Percentiles rank a stretch among this genome's conserved stretches.
Conservation (phyloP, 2,329 filamentous ascomycete genomes). For the Aspergillus arachidicola region DNA sequence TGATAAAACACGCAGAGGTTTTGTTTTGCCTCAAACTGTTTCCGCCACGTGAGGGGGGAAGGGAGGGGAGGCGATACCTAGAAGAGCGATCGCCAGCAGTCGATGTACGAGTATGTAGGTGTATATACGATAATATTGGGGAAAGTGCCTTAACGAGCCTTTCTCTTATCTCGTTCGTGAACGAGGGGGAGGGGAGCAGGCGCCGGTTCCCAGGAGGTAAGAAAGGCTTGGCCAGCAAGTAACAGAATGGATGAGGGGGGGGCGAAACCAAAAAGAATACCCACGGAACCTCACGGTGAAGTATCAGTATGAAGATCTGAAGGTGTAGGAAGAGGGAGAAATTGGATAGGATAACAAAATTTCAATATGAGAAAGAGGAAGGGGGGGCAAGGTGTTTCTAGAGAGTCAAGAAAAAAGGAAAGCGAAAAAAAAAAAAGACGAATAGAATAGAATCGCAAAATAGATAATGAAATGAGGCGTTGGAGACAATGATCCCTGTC, state of each 20-base stretch:
- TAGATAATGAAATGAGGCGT: slow-evolving; percentile 10
- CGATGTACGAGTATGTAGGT: slow-evolving; percentile 12
- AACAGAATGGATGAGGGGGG: slow-evolving; percentile 20
- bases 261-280: slow-evolving; percentile 9
- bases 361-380: not conserved
- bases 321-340: slow-evolving; percentile 2
- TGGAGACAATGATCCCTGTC: slow-evolving; percentile 21
- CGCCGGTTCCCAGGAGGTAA: slow-evolving; percentile 15
- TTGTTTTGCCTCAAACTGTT: slow-evolving; percentile 14
- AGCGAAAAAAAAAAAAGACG: slow-evolving; percentile 7
- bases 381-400: not conserved
- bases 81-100: slow-evolving; percentile 17
- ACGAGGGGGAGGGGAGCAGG: slow-evolving; percentile 12
- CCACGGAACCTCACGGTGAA: slow-evolving; percentile 2
- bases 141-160: slow-evolving; percentile 5
- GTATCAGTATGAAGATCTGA: not conserved
- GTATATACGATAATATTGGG: slow-evolving; percentile 13
- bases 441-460: slow-evolving; percentile 5
- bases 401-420: not conserved
- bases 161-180: slow-evolving; percentile 15
- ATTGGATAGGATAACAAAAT: slow-evolving; percentile 5
- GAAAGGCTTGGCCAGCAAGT: slow-evolving; percentile 35
- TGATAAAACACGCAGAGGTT: slow-evolving; percentile 10
- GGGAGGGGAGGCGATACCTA: not conserved
- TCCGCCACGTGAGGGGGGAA: slow-evolving; percentile 22